phyloP scores from a whole-genome alignment of 2,329 filamentous ascomycete species.

The Talaromyces sp. region DNA sequence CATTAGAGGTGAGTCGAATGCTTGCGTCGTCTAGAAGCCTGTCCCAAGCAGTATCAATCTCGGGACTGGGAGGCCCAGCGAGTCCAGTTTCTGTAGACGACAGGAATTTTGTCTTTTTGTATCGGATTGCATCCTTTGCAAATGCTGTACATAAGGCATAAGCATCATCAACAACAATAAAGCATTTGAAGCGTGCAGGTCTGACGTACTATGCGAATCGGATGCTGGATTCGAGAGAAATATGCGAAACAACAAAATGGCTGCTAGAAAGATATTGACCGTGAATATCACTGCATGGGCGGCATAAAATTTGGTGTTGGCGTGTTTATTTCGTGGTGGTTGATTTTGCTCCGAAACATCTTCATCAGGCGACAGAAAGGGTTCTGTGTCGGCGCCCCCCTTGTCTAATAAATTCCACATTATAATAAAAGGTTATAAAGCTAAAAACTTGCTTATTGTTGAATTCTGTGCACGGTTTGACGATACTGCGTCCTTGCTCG shows the following conservation, averaged over 20 bases:
- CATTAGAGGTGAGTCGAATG: neutral
- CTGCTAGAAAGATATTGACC: neutral
- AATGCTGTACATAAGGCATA: neutral
- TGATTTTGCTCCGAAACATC: neutral
- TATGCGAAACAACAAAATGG: neutral
- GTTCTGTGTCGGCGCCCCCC: neutral
- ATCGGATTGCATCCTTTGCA: neutral
- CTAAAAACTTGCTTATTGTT: neutral
- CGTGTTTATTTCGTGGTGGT: neutral
- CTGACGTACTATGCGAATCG: neutral
- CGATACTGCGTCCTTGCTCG: neutral
- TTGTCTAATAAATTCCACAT: neutral
- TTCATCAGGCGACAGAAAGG: neutral
- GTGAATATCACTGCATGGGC: neutral
- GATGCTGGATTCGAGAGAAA: neutral
- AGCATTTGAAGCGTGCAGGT: neutral
- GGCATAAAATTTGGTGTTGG: neutral
- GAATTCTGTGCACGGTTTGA: neutral
- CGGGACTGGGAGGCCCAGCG: neutral
- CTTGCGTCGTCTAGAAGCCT: slow-evolving; percentile 4
- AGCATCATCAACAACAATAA: neutral
- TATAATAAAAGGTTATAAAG: neutral
- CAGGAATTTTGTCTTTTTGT: neutral
- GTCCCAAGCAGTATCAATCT: slow-evolving; percentile 3
- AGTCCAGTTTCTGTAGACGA: neutral